Conservation (phyloP, 768 basidiomycete species). For the Cystoderma amianthinum region DNA sequence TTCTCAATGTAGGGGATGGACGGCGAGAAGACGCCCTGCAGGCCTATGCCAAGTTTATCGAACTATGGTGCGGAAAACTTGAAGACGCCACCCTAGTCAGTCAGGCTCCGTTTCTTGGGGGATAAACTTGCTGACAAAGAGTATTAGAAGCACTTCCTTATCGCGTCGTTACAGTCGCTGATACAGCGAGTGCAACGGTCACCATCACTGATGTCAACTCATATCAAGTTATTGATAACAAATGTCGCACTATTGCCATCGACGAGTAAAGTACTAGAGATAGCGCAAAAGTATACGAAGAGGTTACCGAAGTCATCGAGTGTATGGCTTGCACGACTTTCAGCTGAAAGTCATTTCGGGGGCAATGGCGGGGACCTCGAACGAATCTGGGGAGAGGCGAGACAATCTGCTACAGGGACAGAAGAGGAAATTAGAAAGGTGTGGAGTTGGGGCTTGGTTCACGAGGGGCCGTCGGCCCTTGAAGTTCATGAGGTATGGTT, state of each 20-base stretch:
- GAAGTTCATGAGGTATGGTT: constrained; percentile 25
- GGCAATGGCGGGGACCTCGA: constrained; percentile 17
- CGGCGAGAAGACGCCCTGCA: constrained; percentile 18
- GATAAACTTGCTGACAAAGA: constrained; percentile 21
- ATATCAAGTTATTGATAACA: constrained; percentile 20
- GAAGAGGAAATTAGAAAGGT: constrained; percentile 28
- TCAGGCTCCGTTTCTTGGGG: constrained; percentile 10
- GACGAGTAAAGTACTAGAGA: constrained; percentile 28
- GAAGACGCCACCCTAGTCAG: constrained; percentile 44
- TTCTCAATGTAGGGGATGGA: constrained; percentile 12
- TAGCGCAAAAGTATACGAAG: constrained; percentile 40
- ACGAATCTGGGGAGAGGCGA: constrained; percentile 37
- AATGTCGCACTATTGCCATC: constrained; percentile 8
- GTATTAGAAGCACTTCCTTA: constrained; percentile 49
- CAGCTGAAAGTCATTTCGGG: constrained; percentile 26
- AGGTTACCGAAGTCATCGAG: constrained; percentile 24
- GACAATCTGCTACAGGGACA: constrained; percentile 22
- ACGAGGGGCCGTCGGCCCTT: constrained; percentile 11
- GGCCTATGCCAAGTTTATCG: constrained; percentile 45
- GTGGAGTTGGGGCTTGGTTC: constrained; percentile 50
- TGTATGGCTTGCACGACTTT: constrained; percentile 50
- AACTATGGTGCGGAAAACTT: constrained; percentile 38
- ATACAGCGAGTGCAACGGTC: constrained; percentile 15
- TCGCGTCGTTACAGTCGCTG: constrained; percentile 32
- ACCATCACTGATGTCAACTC: constrained; percentile 21